Percentiles rank a stretch among this genome's conserved stretches.
Evolutionary conservation across 148 eudicot genomes (phyloP).

Genomic region (Gaultheria prostrata): DNA sequence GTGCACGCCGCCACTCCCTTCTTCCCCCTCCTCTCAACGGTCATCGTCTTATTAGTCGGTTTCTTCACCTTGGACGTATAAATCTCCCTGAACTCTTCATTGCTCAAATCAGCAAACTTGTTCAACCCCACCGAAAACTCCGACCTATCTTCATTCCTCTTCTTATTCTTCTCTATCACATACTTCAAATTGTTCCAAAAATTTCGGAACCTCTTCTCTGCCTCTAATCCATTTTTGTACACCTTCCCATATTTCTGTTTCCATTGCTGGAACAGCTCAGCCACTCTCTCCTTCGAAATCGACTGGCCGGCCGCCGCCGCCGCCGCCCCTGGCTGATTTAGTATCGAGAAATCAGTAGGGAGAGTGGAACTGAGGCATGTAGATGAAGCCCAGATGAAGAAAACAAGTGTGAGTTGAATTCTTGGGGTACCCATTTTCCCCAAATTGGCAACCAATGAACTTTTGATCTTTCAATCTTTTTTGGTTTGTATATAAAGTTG

Average conservation of each 20-base stretch:
- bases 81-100: constrained; percentile 50
- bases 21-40: constrained; percentile 6
- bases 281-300: constrained; percentile 31
- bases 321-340: constrained; percentile 16
- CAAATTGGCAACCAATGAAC: constrained; percentile 17
- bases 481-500: constrained; percentile 19
- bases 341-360: constrained; percentile 42
- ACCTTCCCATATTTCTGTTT: constrained; percentile 37
- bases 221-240: constrained; percentile 34
- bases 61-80: constrained; percentile 32
- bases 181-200: constrained; percentile 47
- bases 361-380: constrained; percentile 21
- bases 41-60: constrained; percentile 19
- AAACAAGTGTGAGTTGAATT: constrained; percentile 21
- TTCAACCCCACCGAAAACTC: constrained; percentile 53
- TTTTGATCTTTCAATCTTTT: constrained; percentile 1
- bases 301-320: constrained; percentile 12
- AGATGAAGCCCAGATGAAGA: constrained; percentile 25
- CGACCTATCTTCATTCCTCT: constrained; percentile 15
- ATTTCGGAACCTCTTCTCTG: constrained; percentile 37
- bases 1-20: constrained; percentile 24
- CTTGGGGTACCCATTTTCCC: constrained; percentile 24
- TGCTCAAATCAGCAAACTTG: constrained; percentile 69
- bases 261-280: constrained; percentile 54
- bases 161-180: constrained; percentile 32